Conservation (phyloP, 805 yeast genomes). For the Candida quercuum region DNA sequence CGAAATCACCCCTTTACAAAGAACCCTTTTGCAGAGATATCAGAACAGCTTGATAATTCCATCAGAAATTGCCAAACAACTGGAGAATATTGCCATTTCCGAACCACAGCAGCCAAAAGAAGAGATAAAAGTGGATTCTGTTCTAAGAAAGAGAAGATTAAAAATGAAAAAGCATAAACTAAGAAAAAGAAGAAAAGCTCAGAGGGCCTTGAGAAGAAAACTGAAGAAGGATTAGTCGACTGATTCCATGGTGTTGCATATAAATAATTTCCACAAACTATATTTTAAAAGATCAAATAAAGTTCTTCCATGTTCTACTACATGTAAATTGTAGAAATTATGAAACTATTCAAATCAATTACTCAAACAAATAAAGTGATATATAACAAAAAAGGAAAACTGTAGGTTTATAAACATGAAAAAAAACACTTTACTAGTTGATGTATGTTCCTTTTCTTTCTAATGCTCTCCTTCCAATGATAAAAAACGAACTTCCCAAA, state of each 20-base stretch:
- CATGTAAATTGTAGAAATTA: too few relatives aligned
- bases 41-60: slow-evolving; percentile 16
- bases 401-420: too few relatives aligned
- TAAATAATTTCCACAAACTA: background rate
- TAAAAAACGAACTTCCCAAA: background rate
- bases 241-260: background rate
- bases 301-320: too few relatives aligned
- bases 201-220: slow-evolving; percentile 75
- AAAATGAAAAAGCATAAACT: slow-evolving; percentile 98
- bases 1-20: slow-evolving; percentile 8
- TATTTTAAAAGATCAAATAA: too few relatives aligned
- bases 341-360: too few relatives aligned
- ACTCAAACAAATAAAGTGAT: too few relatives aligned
- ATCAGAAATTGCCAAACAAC: slow-evolving; percentile 14
- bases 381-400: too few relatives aligned
- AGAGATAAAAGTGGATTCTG: slow-evolving; percentile 47
- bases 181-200: slow-evolving; percentile 94
- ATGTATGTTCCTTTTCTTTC: too few relatives aligned
- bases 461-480: background rate
- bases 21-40: slow-evolving; percentile 4
- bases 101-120: slow-evolving; percentile 6
- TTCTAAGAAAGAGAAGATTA: slow-evolving; percentile 77
- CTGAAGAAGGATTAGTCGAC: slow-evolving; percentile 21
- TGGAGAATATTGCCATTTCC: slow-evolving; percentile 11
- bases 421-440: too few relatives aligned